Base-by-base conservation (phyloP, 129 eudicot genomes). In the Deinandra increscens region DNA sequence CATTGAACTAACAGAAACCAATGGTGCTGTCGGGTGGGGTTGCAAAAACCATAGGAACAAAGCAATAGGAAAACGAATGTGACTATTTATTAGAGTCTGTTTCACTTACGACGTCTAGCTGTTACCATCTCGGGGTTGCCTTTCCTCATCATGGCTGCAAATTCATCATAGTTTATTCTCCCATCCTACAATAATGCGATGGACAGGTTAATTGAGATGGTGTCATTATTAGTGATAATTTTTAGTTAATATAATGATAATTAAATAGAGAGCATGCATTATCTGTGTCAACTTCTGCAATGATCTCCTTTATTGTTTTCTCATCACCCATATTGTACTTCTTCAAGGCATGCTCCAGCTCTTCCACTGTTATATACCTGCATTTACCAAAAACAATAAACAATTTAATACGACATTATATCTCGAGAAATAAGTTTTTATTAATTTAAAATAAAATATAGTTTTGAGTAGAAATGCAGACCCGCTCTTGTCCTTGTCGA, bases 271-370 rank as follows among this genome's bases (percentile, higher is more conserved):
- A 69, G 29, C 82, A n/a, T 83, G 89, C 98, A 66, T 84, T 31
- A 66, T 92, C 98, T 1, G 98, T 92, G 79, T 92, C 98, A 69
- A 92, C 98, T 85, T 93, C 98, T 10, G 95, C 85, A 73, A 93
- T 87, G 43, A 93, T 93, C 83, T 93, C 98, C 83, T 84, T 82
- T 69, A 93, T 87, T 41, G 95, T 93, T 85, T 86, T 89, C 69
- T 84, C 91, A 75, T 89, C 98, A 59, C 96, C 92, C 96, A 93
- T 93, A 73, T 93, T 93, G 70, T 93, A 86, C 82, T 93, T 78
- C 84, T 83, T 89, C 81, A 93, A 50, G 22, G 96, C 96, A 59
- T 93, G 95, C 75, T 86, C 98, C 84, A 93, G 60, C 71, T 93
- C 98, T 78, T 93, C 98, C 85, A 86, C 78, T 1, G 96, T 93